These are phyloP conservation scores for Penicillium chermesinum DNA, from an alignment of 495 filamentous ascomycete species.

Conservation along the genomic window DNA sequence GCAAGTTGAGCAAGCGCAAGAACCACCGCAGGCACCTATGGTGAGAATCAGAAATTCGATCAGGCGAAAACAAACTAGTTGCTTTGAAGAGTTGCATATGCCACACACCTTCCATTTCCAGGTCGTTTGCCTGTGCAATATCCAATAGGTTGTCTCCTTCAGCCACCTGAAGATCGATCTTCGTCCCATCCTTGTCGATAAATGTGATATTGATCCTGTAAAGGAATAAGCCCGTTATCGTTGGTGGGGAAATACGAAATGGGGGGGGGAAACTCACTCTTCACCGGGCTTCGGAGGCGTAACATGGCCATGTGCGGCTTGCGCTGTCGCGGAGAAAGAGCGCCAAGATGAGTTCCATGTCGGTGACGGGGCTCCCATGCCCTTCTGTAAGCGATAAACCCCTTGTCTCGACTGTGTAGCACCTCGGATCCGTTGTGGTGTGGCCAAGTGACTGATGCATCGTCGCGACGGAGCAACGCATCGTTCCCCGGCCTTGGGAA, in stretches of 20 bases:
- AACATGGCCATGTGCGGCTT: slow-evolving; percentile 67
- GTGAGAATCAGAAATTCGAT: not conserved
- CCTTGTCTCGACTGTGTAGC: slow-evolving; percentile 11
- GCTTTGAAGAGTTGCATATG: no score
- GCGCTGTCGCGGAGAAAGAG: slow-evolving; percentile 61
- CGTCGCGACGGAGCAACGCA: slow-evolving; percentile 30
- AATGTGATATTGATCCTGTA: slow-evolving; percentile 81
- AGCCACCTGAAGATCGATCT: slow-evolving; percentile 70
- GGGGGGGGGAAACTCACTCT: slow-evolving; percentile 65
- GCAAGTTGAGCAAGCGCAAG: slow-evolving; percentile 95
- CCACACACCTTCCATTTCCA: slow-evolving; percentile 86
- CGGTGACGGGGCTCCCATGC: slow-evolving; percentile 17
- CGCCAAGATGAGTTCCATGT: slow-evolving; percentile 37
- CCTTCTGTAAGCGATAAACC: slow-evolving; percentile 3
- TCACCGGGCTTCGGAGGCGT: slow-evolving; percentile 85
- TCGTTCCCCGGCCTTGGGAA: slow-evolving; percentile 27
- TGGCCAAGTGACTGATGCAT: slow-evolving; percentile 26
- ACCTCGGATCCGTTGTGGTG: slow-evolving; percentile 18
- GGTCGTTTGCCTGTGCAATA: slow-evolving; percentile 88
- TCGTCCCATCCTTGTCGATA: slow-evolving; percentile 83
- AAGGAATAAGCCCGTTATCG: not conserved
- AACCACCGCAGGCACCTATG: slow-evolving; percentile 84
- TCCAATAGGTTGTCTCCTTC: slow-evolving; percentile 89
- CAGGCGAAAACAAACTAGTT: no score
- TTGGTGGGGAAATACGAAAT: not conserved